Base-by-base conservation (phyloP, 495 filamentous ascomycete genomes). In the Antarctomyces pellizariae region DNA sequence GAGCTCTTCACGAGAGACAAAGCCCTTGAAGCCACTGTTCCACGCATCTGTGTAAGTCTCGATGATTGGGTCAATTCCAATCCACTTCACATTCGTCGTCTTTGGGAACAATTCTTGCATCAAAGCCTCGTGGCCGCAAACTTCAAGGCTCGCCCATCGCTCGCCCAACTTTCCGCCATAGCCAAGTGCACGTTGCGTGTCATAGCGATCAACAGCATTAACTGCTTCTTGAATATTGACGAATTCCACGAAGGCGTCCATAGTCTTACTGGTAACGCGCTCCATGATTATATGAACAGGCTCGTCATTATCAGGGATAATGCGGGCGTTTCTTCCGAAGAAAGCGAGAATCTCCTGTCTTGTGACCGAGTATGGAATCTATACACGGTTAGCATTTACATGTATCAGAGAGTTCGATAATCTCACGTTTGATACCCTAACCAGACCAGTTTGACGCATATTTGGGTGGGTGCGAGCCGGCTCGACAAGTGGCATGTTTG, bases 271-370 rank as follows among this genome's bases (percentile, higher is more conserved):
- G 1, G 71, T 75, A 0, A 64, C 52, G 5, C 74, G 68, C 26
- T 84, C 77, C 73, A 86, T 79, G 36, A 80, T 75, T 34, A 86
- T 78, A 37, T 86, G 77, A 6, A 83, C 49, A 0, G 72, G 56
- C 27, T 65, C 67, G 4, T 68, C 54, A 1, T 45, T 36, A 24
- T 66, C 61, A 22, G 53, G 50, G 17, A 72, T 46, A 19, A 76
- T 47, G 9, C 53, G 57, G 0, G 70, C 60, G 32, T 59, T 60
- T n/a, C 63, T 60, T n/a, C 74, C 75, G 7, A 80, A 47, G 39
- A 77, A 64, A 7, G 72, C 67, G 17, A 62, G 47, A 12, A 82
- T 55, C 34, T 82, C 73, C 5, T 58, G 35, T n/a, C 69, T 71
- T 2, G 60, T 68, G 17, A 73, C 52, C 2, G 49, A 44, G 36